Evolutionary conservation across 2,329 filamentous ascomycete genomes (phyloP), one percentile per base, ranked within the genome.

Genomic region (Geosmithia flava): DNA sequence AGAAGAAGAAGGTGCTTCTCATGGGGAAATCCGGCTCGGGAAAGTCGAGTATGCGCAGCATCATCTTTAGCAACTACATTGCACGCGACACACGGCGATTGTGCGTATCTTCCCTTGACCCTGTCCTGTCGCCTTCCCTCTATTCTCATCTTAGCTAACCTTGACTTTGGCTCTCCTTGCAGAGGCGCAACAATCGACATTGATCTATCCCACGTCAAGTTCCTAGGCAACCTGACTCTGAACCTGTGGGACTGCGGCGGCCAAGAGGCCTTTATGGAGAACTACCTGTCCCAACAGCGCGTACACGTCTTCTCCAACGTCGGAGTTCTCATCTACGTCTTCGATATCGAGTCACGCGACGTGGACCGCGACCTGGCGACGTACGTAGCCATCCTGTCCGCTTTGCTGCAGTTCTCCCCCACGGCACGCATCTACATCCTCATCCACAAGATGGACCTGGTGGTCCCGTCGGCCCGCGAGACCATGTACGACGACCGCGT

Each of bases 161-260:
- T 41, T 19, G 30, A 2, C 23, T 1, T 16, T 19, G 47, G 33
- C 46, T 7, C 7, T 13, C 29, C n/a, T 20, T 44, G 6, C 46
- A 79, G 76, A 49, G 93, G 93, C 55, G 93, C 93, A 1, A 98
- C 93, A 13, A 97, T 98, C 62, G 93, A 98, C 63, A 93, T 98
- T 51, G 93, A 98, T 67, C 86, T 97, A 59, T 96, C 89, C 53
- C 93, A 96, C 69, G 93, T 97, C 68, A 95, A 95, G 66, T 98
- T 98, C 70, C 86, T 98, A 69, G 93, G 93, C 47, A 97, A 97
- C 65, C 74, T 98, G 47, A 96, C 93, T 48, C 77, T 98, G 57
- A 97, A 98, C 67, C 78, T 98, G 17, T 98, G 93, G 93, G 93
- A 98, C 68, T 98, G 93, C 64, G 93, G 93, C 69, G 93, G 91